Percentiles rank a stretch among this genome's conserved stretches.
Conservation (phyloP, 1,284 basidiomycete genomes). For the Waitea zeae region DNA sequence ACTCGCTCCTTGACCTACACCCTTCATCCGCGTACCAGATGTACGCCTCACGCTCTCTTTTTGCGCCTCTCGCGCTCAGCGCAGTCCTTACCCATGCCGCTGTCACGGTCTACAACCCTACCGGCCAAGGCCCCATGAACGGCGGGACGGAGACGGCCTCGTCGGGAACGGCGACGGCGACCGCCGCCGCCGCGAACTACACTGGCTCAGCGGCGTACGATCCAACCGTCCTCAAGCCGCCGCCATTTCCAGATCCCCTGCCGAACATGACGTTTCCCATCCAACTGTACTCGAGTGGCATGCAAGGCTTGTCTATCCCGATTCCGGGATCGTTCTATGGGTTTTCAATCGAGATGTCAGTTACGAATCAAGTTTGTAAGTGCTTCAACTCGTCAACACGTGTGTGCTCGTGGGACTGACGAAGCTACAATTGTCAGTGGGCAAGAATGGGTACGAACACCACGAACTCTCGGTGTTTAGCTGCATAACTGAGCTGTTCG, state of each 20-base stretch:
- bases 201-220: slow-evolving; percentile 27
- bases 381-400: slow-evolving; percentile 3
- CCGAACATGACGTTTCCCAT: slow-evolving; percentile 22
- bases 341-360: slow-evolving; percentile 29
- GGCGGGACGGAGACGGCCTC: too few relatives aligned
- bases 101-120: slow-evolving; percentile 12
- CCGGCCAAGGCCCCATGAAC: slow-evolving; percentile 6
- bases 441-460: slow-evolving; percentile 26
- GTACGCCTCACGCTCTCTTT: too few relatives aligned
- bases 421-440: too few relatives aligned
- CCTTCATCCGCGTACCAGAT: too few relatives aligned
- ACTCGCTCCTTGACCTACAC: too few relatives aligned
- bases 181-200: slow-evolving; percentile 16
- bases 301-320: slow-evolving; percentile 13
- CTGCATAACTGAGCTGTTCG: neutral
- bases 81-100: too few relatives aligned
- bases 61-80: too few relatives aligned
- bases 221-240: slow-evolving; percentile 21
- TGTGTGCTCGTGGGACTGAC: too few relatives aligned
- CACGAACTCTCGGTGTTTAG: neutral
- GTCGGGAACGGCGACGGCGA: slow-evolving; percentile 9
- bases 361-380: slow-evolving; percentile 20
- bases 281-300: slow-evolving; percentile 20
- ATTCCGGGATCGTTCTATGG: slow-evolving; percentile 24
- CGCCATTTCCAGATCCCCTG: slow-evolving; percentile 21